Conservation (phyloP, 1,139 yeast genomes). For the Saccharomyces hybrid region DNA sequence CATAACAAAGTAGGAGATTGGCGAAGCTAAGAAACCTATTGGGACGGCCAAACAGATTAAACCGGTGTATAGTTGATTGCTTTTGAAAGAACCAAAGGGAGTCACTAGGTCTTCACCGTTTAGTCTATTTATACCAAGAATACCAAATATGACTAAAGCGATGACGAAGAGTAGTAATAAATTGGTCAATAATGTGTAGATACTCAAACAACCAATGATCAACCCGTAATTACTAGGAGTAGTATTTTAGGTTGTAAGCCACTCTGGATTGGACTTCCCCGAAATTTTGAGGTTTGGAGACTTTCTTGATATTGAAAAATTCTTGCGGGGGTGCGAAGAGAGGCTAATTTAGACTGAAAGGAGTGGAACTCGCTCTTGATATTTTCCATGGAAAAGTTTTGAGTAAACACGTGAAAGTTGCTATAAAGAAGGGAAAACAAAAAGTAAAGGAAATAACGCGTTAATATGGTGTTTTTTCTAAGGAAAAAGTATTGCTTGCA, state of each 20-base stretch:
- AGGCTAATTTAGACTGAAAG: slow-evolving; percentile 57
- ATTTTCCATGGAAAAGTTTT: slow-evolving; percentile 27
- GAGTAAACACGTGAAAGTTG: slow-evolving; percentile 26
- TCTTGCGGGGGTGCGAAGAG: slow-evolving; percentile 87
- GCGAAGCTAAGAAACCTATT: slow-evolving; percentile 86
- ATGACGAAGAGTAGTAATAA: slow-evolving; percentile 77
- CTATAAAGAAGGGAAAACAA: slow-evolving; percentile 8
- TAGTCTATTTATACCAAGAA: slow-evolving; percentile 68
- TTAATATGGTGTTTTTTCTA: background rate
- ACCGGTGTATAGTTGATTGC: slow-evolving; percentile 85
- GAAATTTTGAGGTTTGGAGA: slow-evolving; percentile 84
- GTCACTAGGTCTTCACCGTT: slow-evolving; percentile 73
- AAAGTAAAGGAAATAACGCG: background rate
- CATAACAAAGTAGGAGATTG: slow-evolving; percentile 91
- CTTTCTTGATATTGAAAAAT: slow-evolving; percentile 81
- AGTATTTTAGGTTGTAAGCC: slow-evolving; percentile 76
- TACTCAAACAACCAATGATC: slow-evolving; percentile 59
- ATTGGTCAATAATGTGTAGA: slow-evolving; percentile 76
- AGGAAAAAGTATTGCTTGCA: background rate
- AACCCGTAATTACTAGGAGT: slow-evolving; percentile 81
- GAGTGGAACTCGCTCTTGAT: slow-evolving; percentile 30
- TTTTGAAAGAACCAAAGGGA: slow-evolving; percentile 60
- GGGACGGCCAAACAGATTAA: slow-evolving; percentile 74
- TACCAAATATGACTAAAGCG: slow-evolving; percentile 57
- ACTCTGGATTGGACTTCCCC: slow-evolving; percentile 87